Percentiles rank a stretch among this genome's conserved stretches.
Conservation (phyloP, 352 stramenopile genomes). For the Phytopythium kandeliae region DNA sequence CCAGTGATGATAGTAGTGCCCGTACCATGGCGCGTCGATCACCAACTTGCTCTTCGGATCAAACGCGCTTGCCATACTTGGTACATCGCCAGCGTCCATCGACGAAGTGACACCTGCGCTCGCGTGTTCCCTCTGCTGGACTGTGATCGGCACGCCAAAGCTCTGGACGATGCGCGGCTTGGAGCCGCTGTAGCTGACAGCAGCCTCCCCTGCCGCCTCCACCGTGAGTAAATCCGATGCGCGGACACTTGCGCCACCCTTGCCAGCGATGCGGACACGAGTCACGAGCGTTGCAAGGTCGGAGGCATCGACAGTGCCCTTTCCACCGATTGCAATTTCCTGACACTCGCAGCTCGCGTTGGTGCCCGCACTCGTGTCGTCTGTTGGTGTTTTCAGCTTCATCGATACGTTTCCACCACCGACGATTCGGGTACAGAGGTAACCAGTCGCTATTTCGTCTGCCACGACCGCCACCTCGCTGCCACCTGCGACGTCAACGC, state of each 20-base stretch:
- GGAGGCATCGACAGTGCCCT: background rate
- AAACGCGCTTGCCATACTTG: background rate
- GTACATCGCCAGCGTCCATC: background rate
- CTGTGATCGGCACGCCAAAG: background rate
- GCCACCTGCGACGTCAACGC: background rate
- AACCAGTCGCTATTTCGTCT: background rate
- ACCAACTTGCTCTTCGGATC: background rate
- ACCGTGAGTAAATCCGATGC: background rate
- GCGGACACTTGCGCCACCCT: background rate
- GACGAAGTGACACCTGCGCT: background rate
- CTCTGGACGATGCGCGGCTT: background rate
- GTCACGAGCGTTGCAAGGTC: background rate
- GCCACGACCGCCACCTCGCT: background rate
- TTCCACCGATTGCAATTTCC: background rate
- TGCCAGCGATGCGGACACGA: background rate
- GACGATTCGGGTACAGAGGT: background rate
- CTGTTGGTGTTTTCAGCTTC: background rate
- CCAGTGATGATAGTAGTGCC: background rate
- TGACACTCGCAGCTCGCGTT: background rate
- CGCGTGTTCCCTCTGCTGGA: background rate
- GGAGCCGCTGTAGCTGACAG: background rate
- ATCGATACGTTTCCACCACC: background rate
- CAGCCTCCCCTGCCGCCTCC: background rate
- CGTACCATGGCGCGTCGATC: background rate
- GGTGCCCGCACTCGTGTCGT: background rate